These are phyloP conservation scores for Papiliotrema fonsecae DNA, from an alignment of 1,284 basidiomycete genomes.

Conservation along the genomic window DNA sequence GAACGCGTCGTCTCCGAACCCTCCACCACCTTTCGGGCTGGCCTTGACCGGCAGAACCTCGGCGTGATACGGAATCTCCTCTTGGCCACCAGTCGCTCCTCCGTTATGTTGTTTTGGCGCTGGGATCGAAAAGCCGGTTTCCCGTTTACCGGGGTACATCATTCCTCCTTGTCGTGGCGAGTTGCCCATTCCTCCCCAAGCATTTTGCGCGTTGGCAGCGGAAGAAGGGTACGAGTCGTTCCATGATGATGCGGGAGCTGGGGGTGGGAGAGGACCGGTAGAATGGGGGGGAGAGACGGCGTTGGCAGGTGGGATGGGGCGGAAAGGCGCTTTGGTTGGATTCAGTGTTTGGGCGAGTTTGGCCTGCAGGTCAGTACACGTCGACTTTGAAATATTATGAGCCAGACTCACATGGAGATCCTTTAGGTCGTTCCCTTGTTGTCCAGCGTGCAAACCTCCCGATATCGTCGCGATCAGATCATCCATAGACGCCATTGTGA, in stretches of 20 bases:
- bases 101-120: constrained; percentile 1
- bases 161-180: constrained; percentile 19
- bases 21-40: constrained; percentile 21
- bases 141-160: constrained; percentile 13
- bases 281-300: constrained; percentile 8
- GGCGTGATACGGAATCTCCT: constrained; percentile 21
- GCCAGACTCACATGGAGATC: constrained; percentile 36
- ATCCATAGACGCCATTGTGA: constrained; percentile 40
- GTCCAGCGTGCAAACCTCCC: constrained; percentile 37
- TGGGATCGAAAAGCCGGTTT: constrained; percentile 21
- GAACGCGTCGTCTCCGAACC: constrained; percentile 24
- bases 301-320: constrained; percentile 26
- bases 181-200: constrained; percentile 15
- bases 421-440: constrained; percentile 39
- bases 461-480: constrained; percentile 44
- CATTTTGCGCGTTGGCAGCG: constrained; percentile 4
- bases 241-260: constrained; percentile 43
- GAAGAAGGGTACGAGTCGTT: constrained; percentile 19
- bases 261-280: constrained; percentile 32
- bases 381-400: no score
- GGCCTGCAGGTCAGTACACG: constrained; percentile 13
- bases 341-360: constrained; percentile 30
- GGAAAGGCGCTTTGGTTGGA: constrained; percentile 21
- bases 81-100: background rate
- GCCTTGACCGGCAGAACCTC: constrained; percentile 23